A percentile compares a stretch with the other conserved stretches of the same genome.
These are phyloP conservation scores for Spiraea crenata DNA, from an alignment of 331 rosid species.

Conservation along the genomic window DNA sequence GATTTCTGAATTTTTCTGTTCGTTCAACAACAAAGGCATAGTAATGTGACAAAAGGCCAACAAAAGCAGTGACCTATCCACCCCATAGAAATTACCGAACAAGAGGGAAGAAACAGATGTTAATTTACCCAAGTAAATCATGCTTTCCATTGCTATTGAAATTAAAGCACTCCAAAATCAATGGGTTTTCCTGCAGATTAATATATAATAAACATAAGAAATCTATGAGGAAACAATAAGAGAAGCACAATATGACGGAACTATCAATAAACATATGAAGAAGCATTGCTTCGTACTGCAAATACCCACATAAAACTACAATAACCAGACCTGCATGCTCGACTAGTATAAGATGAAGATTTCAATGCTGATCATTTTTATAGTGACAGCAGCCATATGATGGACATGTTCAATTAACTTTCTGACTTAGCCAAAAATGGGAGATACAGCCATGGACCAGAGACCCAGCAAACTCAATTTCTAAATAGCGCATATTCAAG, in stretches of 20 bases:
- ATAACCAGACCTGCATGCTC: background rate
- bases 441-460: background rate
- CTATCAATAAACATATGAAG: constrained; percentile 4
- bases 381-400: constrained; percentile 17
- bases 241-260: constrained; percentile 31
- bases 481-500: background rate
- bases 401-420: constrained; percentile 15
- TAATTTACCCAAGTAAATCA: constrained; percentile 86
- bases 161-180: constrained; percentile 87
- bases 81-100: constrained; percentile 14
- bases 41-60: background rate
- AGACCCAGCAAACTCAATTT: background rate
- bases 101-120: constrained; percentile 18
- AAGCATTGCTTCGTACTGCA: constrained; percentile 1
- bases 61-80: constrained; percentile 22
- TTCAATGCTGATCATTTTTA: constrained; percentile 1
- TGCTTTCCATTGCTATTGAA: constrained; percentile 89
- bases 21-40: constrained; percentile 26
- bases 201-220: constrained; percentile 37
- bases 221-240: constrained; percentile 2
- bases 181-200: constrained; percentile 72
- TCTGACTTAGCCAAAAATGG: constrained; percentile 2
- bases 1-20: constrained; percentile 79
- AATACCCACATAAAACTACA: background rate
- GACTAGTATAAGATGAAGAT: constrained; percentile 5